Conservation (phyloP, 2,329 filamentous ascomycete genomes). For the Talaromyces sp. region DNA sequence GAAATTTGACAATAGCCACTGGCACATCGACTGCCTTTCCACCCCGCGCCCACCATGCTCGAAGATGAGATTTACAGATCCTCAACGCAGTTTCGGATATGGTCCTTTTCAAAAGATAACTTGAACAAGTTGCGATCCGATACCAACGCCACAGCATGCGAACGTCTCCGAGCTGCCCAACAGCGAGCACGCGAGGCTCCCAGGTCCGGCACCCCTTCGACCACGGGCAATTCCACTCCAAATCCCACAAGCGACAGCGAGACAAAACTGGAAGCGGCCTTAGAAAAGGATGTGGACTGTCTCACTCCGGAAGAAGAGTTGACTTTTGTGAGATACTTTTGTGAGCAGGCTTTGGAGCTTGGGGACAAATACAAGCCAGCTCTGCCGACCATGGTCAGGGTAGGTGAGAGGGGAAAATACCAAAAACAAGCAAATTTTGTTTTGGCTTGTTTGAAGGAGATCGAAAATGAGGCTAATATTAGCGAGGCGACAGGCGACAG, state of each 20-base stretch:
- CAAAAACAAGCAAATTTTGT: background rate
- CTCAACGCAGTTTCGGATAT: slow-evolving; percentile 84
- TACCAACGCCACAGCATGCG: slow-evolving; percentile 73
- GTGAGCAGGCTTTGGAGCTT: slow-evolving; percentile 54
- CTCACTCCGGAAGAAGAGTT: slow-evolving; percentile 79
- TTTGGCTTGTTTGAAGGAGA: slow-evolving; percentile 1
- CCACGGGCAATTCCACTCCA: slow-evolving; percentile 24
- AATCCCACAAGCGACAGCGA: slow-evolving; percentile 27
- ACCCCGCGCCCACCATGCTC: slow-evolving; percentile 50
- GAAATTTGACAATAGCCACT: background rate
- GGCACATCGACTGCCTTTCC: background rate
- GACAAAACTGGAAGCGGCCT: slow-evolving; percentile 24
- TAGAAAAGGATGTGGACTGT: slow-evolving; percentile 60
- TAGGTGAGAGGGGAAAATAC: slow-evolving; percentile 26
- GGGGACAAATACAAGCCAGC: slow-evolving; percentile 54
- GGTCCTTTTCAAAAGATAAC: slow-evolving; percentile 78
- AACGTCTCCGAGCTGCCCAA: slow-evolving; percentile 58
- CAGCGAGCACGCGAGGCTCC: slow-evolving; percentile 39
- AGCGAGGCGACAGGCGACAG: slow-evolving; percentile 56
- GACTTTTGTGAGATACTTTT: slow-evolving; percentile 75
- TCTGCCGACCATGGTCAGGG: slow-evolving; percentile 57
- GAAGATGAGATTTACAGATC: slow-evolving; percentile 89
- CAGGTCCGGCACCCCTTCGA: slow-evolving; percentile 27
- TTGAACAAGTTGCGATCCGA: slow-evolving; percentile 67
- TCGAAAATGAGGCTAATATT: background rate